phyloP scores from a whole-genome alignment of 2,329 filamentous ascomycete genomes.

The Fusarium concolor region DNA sequence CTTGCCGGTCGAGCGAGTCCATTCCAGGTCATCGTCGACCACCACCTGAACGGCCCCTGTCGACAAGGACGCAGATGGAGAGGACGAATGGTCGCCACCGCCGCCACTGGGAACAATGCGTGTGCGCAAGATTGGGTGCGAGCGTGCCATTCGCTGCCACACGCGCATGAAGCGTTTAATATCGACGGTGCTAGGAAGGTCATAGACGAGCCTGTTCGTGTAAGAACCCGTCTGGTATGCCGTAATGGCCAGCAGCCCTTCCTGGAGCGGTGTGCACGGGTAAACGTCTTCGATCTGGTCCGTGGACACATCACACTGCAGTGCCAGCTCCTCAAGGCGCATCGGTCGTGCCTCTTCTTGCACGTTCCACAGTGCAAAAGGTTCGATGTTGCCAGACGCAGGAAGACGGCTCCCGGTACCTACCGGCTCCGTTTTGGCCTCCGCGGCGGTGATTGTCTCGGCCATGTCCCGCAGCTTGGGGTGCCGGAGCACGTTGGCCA shows the following conservation, averaged over 20 bases:
- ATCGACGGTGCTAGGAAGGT: constrained; percentile 9
- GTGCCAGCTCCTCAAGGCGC: constrained; percentile 9
- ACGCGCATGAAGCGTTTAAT: constrained; percentile 15
- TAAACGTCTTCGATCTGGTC: too few species aligned
- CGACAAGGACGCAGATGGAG: constrained; percentile 8
- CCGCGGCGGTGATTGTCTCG: constrained; percentile 8
- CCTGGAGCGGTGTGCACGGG: constrained; percentile 10
- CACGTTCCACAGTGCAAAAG: constrained; percentile 11
- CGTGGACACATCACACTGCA: constrained; percentile 12
- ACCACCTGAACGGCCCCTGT: constrained; percentile 10
- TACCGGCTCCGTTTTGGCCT: constrained; percentile 6
- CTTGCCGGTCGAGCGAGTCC: constrained; percentile 14
- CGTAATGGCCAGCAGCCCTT: constrained; percentile 11
- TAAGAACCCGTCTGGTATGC: constrained; percentile 14
- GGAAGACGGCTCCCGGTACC: constrained; percentile 5
- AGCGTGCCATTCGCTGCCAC: constrained; percentile 13
- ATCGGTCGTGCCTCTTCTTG: constrained; percentile 6
- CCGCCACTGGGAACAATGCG: constrained; percentile 9
- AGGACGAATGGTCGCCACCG: constrained; percentile 9
- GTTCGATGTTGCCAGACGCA: constrained; percentile 10
- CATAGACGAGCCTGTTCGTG: constrained; percentile 12
- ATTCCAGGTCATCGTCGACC: constrained; percentile 11
- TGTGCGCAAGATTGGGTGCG: constrained; percentile 13
- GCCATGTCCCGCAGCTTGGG: constrained; percentile 11
- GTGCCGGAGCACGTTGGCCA: constrained; percentile 12